phyloP scores from a whole-genome alignment of 345 rosid genomes.

The Sisymbrium altissimum region DNA sequence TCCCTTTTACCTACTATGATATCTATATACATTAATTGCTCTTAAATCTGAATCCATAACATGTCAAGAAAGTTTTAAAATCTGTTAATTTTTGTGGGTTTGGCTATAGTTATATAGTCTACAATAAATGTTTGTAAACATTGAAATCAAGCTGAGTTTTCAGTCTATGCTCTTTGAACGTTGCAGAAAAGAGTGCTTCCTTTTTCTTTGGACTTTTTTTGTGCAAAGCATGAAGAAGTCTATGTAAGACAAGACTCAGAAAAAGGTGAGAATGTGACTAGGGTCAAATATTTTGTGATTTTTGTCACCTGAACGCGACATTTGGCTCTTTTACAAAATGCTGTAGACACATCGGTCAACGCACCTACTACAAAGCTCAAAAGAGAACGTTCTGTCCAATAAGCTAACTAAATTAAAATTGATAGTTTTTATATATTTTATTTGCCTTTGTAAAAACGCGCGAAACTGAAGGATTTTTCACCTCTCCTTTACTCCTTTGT shows the following conservation, averaged over 20 bases:
- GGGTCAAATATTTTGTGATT: background rate
- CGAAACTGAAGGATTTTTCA: background rate
- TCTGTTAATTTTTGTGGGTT: background rate
- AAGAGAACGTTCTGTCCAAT: constrained; percentile 4
- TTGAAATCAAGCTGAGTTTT: background rate
- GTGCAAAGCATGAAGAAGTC: background rate
- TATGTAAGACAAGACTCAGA: no score
- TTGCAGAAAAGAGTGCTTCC: background rate
- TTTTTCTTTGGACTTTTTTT: background rate
- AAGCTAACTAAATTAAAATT: background rate
- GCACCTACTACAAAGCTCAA: background rate
- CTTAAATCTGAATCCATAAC: background rate
- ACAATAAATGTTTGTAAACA: background rate
- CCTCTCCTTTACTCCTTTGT: no score
- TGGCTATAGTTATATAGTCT: background rate
- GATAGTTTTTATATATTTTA: background rate
- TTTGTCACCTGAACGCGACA: no score
- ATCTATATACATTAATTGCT: background rate
- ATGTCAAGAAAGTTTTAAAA: background rate
- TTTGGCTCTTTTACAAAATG: background rate
- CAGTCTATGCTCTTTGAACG: background rate
- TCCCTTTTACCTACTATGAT: no score
- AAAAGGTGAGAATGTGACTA: no score
- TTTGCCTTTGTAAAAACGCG: background rate
- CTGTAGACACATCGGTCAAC: constrained; percentile 8